These are phyloP conservation scores for Cercophora samala DNA, from an alignment of 495 filamentous ascomycete genomes.

Conservation along the genomic window DNA sequence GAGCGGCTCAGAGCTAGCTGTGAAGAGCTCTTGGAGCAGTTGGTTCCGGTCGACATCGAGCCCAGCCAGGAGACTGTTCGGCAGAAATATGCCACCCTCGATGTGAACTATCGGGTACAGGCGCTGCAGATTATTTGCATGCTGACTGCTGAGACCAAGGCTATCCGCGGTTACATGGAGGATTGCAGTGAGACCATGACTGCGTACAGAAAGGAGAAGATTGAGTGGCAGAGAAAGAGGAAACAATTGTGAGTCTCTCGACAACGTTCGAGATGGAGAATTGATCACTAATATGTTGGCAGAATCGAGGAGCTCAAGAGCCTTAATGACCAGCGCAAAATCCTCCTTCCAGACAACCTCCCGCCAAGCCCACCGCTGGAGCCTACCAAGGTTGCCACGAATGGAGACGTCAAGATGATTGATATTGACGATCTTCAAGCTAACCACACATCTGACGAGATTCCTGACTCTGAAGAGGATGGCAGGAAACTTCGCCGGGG, in stretches of 20 bases:
- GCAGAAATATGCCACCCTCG: slow-evolving; percentile 65
- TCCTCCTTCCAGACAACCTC: slow-evolving; percentile 70
- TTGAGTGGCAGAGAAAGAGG: slow-evolving; percentile 78
- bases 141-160: slow-evolving; percentile 80
- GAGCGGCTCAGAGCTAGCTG: slow-evolving; percentile 66
- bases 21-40: slow-evolving; percentile 71
- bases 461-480: slow-evolving; percentile 56
- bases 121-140: slow-evolving; percentile 84
- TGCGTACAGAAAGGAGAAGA: slow-evolving; percentile 87
- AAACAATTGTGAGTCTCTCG: slow-evolving; percentile 70
- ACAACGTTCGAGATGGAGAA: not conserved
- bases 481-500: slow-evolving; percentile 72
- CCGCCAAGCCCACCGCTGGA: slow-evolving; percentile 64
- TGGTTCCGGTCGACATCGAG: slow-evolving; percentile 72
- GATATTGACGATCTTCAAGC: slow-evolving; percentile 58
- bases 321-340: slow-evolving; percentile 83
- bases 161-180: slow-evolving; percentile 82
- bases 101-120: slow-evolving; percentile 77
- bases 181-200: slow-evolving; percentile 92
- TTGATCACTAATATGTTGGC: slow-evolving; percentile 22
- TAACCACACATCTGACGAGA: slow-evolving; percentile 43
- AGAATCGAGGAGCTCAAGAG: slow-evolving; percentile 79
- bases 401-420: slow-evolving; percentile 59
- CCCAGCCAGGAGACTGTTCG: slow-evolving; percentile 70
- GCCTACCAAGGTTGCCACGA: slow-evolving; percentile 39